Base-by-base conservation (phyloP, 2,329 filamentous ascomycete species). In the Nemania diffusa region DNA sequence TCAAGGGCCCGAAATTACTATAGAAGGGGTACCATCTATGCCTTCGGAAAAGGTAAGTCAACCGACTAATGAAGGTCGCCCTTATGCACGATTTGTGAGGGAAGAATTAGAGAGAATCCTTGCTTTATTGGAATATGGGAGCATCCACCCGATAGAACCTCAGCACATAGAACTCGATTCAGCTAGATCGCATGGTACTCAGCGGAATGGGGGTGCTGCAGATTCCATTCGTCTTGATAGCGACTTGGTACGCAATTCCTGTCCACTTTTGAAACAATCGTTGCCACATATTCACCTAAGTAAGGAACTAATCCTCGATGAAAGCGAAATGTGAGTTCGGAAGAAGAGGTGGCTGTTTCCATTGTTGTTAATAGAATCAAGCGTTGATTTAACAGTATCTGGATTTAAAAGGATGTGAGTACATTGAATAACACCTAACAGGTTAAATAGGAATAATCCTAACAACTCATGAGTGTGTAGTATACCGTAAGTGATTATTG, bases 41-140 rank as follows among this genome's bases (percentile, higher is more conserved):
- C n/a, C n/a, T n/a, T n/a, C n/a, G n/a, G n/a, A n/a, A n/a, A n/a
- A n/a, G n/a, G n/a, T n/a, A n/a, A n/a, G n/a, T n/a, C n/a, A n/a
- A n/a, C n/a, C n/a, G n/a, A n/a, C n/a, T n/a, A n/a, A n/a, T n/a
- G n/a, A n/a, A 22, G 22, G 57, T 22, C 57, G 57, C 17, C 29
- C 46, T 29, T 51, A 60, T 42, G 57, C 57, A 22, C 46, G 57
- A 29, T 20, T 40, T 42, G 52, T 60, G 17, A 60, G 29, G 24
- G 57, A 51, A 40, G 57, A 60, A 42, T 27, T 60, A 22, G 46
- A 60, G 46, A 60, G 46, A 3, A 60, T 60, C 42, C 46, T 60
- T 29, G 22, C 32, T 5, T 7, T n/a, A 1, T 42, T 60, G 26
- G 57, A 60, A 17, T 29, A 60, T 29, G 9, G 9, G 32, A 42